These are phyloP conservation scores for Litchi chinensis DNA, from an alignment of 345 rosid genomes.

Conservation along the genomic window DNA sequence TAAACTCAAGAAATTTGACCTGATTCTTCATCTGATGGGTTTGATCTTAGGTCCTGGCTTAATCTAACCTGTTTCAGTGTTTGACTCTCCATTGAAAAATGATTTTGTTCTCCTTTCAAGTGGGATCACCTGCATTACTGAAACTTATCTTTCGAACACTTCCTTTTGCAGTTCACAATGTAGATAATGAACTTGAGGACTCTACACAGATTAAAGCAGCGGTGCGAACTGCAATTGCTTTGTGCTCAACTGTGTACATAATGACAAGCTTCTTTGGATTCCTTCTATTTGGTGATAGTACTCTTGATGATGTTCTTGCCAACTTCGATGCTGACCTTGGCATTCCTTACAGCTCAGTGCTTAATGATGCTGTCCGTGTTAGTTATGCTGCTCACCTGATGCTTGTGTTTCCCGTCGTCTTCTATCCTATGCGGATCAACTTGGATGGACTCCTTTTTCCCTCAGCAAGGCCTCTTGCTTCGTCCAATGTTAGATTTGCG, in stretches of 20 bases:
- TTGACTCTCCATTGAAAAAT: not conserved
- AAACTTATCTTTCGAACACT: slow-evolving; percentile 17
- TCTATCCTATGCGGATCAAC: slow-evolving; percentile 78
- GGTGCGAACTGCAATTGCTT: slow-evolving; percentile 65
- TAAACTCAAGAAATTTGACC: not conserved
- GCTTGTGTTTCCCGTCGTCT: slow-evolving; percentile 91
- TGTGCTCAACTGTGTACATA: slow-evolving; percentile 77
- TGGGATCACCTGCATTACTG: not conserved
- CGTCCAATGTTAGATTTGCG: slow-evolving; percentile 67
- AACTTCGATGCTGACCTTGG: slow-evolving; percentile 84
- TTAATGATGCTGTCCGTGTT: slow-evolving; percentile 80
- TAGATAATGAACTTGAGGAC: slow-evolving; percentile 88
- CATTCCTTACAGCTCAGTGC: slow-evolving; percentile 68
- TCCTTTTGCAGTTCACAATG: slow-evolving; percentile 73
- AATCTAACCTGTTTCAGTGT: slow-evolving; percentile 3
- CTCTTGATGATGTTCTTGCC: slow-evolving; percentile 86
- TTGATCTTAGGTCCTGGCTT: not conserved
- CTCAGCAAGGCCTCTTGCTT: slow-evolving; percentile 53
- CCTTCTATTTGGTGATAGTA: slow-evolving; percentile 82
- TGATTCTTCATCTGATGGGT: not conserved
- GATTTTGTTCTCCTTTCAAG: not conserved
- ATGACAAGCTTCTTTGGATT: slow-evolving; percentile 83
- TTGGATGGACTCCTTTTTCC: slow-evolving; percentile 89
- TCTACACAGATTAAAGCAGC: slow-evolving; percentile 62
- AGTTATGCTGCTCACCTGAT: slow-evolving; percentile 88